Conservation (phyloP, 164 flowering plant species). For the Aristolochia fimbriata region DNA sequence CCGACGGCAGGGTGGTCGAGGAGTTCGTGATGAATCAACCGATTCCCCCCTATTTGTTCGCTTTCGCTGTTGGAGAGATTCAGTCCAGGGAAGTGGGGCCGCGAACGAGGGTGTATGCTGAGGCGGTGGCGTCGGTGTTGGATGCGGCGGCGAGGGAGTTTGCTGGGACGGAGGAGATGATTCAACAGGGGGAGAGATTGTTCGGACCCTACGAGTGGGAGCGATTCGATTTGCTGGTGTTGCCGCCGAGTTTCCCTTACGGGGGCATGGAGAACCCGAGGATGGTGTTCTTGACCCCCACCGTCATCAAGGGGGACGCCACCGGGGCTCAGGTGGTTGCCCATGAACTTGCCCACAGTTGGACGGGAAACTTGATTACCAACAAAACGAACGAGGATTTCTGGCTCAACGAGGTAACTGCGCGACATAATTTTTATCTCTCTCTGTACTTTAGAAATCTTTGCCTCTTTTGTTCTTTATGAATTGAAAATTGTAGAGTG, state of each 20-base stretch:
- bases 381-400: constrained; percentile 92
- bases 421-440: no score
- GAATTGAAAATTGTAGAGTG: background rate
- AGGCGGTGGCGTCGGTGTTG: constrained; percentile 42
- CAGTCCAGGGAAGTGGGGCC: constrained; percentile 78
- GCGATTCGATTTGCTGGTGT: constrained; percentile 81
- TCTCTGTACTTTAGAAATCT: background rate
- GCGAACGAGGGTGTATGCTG: constrained; percentile 76
- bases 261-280: constrained; percentile 99
- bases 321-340: constrained; percentile 93
- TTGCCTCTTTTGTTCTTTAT: background rate
- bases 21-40: constrained; percentile 90
- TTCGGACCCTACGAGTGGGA: constrained; percentile 93
- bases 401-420: constrained; percentile 95
- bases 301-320: constrained; percentile 84
- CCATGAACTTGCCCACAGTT: constrained; percentile 96
- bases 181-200: constrained; percentile 75
- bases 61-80: constrained; percentile 80
- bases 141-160: constrained; percentile 80
- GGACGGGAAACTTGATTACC: constrained; percentile 96
- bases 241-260: constrained; percentile 98
- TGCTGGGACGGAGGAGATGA: constrained; percentile 88
- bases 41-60: constrained; percentile 85
- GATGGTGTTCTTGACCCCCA: constrained; percentile 92
- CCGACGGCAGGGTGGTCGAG: constrained; percentile 73